Base-by-base conservation (phyloP, 78 protist genomes). In the Dictyostelium capitatum region DNA sequence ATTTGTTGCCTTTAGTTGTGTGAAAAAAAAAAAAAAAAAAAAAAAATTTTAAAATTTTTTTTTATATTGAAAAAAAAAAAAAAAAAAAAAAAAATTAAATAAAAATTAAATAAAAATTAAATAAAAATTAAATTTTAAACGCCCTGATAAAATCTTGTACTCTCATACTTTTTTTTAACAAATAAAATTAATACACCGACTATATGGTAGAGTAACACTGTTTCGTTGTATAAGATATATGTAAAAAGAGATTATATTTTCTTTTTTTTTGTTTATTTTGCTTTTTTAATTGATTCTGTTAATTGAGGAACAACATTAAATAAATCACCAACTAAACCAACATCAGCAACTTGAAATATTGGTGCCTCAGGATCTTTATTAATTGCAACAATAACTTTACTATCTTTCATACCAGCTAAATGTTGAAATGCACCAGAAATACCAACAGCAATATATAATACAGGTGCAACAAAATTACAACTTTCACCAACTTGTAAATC, bases 321-420 rank as follows among this genome's bases (percentile, higher is more conserved):
- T 51, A 97, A 82, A 72, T 98, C 99, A 14, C 51, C 97, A 28
- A 97, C 98, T 17, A 97, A 84, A 46, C 98, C 98, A 78, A 95
- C 89, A 89, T 98, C 98, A 0, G 98, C 97, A 70, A 97, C 97
- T 87, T 96, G 95, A 91, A 96, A 89, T 72, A 97, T 91, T 70
- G 98, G 98, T 12, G 98, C 98, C 43, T 98, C 99, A 43, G 98
- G 84, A 64, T 98, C 99, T 89, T 98, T 98, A 98, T 98, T 98
- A 96, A 99, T 96, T 70, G 98, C 98, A 3, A 98, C 99, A 25
- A 99, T 98, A 48, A 94, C 96, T 96, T 99, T 98, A 77, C 96
- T 78, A 97, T 99, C 99, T 96, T 98, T 99, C 99, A 99, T 98
- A 57, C 99, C 99, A 1, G 99, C 99, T 15, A 97, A 67, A 84